phyloP scores from a whole-genome alignment of 1,284 basidiomycete species.

The Puccinia novopanici region DNA sequence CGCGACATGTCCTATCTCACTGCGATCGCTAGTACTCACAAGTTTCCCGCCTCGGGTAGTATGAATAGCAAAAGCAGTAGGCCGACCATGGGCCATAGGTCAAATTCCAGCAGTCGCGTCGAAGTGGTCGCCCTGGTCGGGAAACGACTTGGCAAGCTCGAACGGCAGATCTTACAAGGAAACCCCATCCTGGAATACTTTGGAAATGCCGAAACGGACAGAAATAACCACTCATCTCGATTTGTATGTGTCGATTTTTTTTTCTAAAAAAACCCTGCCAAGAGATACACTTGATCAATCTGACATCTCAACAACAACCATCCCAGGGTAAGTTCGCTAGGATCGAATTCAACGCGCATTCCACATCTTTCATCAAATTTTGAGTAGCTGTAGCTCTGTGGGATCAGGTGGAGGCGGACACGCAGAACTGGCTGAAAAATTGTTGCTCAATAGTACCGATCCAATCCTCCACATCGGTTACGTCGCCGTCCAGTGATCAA shows the following conservation, averaged over 20 bases:
- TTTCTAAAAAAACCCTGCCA: neutral
- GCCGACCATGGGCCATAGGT: constrained; percentile 57
- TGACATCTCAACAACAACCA: neutral
- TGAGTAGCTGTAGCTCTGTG: constrained; percentile 60
- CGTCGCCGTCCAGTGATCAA: constrained; percentile 77
- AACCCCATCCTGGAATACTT: constrained; percentile 98
- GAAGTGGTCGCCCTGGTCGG: constrained; percentile 59
- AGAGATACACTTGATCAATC: neutral
- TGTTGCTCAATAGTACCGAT: constrained; percentile 71
- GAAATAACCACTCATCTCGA: constrained; percentile 98
- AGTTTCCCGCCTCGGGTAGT: constrained; percentile 62
- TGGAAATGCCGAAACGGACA: constrained; percentile 96
- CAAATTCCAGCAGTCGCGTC: constrained; percentile 66
- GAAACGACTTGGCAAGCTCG: constrained; percentile 74
- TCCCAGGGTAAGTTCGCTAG: constrained; percentile 84
- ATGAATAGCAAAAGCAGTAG: constrained; percentile 55
- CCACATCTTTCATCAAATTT: constrained; percentile 93
- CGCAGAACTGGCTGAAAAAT: constrained; percentile 64
- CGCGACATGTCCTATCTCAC: constrained; percentile 99
- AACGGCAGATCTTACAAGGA: constrained; percentile 94
- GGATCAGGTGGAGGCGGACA: constrained; percentile 53
- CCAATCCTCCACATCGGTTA: constrained; percentile 94
- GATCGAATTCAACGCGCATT: constrained; percentile 91
- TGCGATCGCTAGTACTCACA: constrained; percentile 84
- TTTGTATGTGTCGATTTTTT: constrained; percentile 63